Conservation (phyloP, 176 grass and related monocot species). For the Carex scoparia region DNA sequence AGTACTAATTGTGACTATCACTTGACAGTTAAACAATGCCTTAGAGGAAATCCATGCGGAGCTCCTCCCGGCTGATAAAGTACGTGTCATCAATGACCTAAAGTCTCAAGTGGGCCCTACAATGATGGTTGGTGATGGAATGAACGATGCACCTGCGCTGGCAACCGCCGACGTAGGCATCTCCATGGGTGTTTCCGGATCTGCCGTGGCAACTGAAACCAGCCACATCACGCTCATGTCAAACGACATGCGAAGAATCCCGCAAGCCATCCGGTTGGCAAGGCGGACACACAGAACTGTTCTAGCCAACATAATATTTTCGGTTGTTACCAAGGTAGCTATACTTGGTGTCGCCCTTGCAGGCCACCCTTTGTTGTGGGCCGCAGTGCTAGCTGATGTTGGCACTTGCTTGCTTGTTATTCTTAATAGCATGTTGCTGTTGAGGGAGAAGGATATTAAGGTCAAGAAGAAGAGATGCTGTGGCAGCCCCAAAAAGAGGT, state of each 20-base stretch:
- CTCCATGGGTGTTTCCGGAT: slow-evolving; percentile 95
- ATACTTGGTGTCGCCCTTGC: slow-evolving; percentile 59
- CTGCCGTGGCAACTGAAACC: slow-evolving; percentile 87
- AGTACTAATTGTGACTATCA: neutral
- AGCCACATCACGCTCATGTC: slow-evolving; percentile 97
- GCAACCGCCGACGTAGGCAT: slow-evolving; percentile 84
- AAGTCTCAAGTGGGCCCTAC: slow-evolving; percentile 56
- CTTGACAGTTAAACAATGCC: slow-evolving; percentile 54
- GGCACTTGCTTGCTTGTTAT: slow-evolving; percentile 95
- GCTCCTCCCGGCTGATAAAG: slow-evolving; percentile 88
- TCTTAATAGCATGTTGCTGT: slow-evolving; percentile 83
- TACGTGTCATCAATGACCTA: slow-evolving; percentile 62
- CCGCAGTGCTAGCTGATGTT: slow-evolving; percentile 92
- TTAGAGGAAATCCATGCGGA: slow-evolving; percentile 66
- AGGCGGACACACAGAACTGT: slow-evolving; percentile 66
- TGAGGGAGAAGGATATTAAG: slow-evolving; percentile 38
- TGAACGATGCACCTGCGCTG: slow-evolving; percentile 92
- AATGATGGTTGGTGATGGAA: slow-evolving; percentile 90
- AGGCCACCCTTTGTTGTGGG: slow-evolving; percentile 83
- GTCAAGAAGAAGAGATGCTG: slow-evolving; percentile 38
- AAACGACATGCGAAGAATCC: slow-evolving; percentile 80
- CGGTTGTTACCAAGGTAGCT: slow-evolving; percentile 59
- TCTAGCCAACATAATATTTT: slow-evolving; percentile 70
- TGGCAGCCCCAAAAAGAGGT: slow-evolving; percentile 35
- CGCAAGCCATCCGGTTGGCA: slow-evolving; percentile 57